A percentile compares a stretch with the other conserved stretches of the same genome.
These are phyloP conservation scores for apple (Malus domestica) DNA, from an alignment of 306 rosid genomes.

Conservation along the genomic window DNA sequence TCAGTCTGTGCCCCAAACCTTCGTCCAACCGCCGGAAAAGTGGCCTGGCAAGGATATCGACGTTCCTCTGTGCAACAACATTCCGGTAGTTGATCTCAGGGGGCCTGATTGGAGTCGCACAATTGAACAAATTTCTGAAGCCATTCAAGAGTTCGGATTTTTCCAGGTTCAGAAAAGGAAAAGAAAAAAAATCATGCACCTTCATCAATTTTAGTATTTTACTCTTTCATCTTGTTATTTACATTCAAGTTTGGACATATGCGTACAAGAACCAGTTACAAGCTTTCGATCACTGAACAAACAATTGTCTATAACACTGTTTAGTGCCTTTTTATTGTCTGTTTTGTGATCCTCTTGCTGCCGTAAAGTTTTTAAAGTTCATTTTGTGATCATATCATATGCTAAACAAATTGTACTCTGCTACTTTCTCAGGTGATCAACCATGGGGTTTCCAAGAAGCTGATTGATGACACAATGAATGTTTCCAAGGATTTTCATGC, in stretches of 20 bases:
- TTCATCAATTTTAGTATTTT: neutral
- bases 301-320: neutral
- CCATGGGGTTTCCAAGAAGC: conserved; percentile 50
- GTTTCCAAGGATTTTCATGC: conserved; percentile 52
- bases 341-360: neutral
- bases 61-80: conserved; percentile 9
- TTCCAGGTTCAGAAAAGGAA: conserved; percentile 39
- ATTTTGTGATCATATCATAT: neutral
- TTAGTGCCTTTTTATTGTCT: neutral
- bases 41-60: conserved; percentile 20
- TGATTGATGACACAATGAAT: conserved; percentile 31
- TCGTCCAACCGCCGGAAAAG: conserved; percentile 22
- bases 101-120: conserved; percentile 18
- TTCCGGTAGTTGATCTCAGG: conserved; percentile 50
- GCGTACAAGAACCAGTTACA: no score
- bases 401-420: neutral
- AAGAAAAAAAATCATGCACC: neutral
- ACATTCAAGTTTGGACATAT: no score
- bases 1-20: conserved; percentile 18
- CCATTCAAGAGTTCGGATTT: conserved; percentile 51
- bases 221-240: neutral
- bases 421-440: conserved; percentile 41
- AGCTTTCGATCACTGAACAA: neutral
- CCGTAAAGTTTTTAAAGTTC: neutral
- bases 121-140: conserved; percentile 33